Evolutionary conservation across 495 filamentous ascomycete species (phyloP).

Genomic region (Aspergillus ellipticus): DNA sequence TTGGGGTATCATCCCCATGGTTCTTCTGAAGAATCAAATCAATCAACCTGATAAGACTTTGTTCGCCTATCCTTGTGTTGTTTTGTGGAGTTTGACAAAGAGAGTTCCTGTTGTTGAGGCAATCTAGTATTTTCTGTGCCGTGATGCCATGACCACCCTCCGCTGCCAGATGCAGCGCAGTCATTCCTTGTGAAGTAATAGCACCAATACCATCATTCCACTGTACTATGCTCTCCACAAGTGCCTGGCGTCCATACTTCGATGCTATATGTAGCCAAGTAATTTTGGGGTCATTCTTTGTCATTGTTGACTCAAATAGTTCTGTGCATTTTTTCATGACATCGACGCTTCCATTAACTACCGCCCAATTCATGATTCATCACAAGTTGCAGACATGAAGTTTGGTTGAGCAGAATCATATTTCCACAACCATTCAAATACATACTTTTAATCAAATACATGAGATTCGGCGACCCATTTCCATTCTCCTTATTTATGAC

Average conservation of each 20-base stretch:
- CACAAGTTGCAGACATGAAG: no score
- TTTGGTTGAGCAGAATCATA: no score
- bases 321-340: background rate
- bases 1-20: background rate
- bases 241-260: background rate
- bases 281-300: no score
- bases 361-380: background rate
- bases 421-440: no score
- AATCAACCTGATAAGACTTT: no score
- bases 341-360: background rate
- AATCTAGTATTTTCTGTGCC: no score
- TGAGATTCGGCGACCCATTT: no score
- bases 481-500: no score
- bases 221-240: background rate
- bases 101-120: no score
- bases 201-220: background rate
- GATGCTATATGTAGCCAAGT: background rate
- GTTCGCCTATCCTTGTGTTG: background rate
- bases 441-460: no score
- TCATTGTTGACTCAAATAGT: no score
- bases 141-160: background rate
- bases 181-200: background rate
- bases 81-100: no score
- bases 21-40: background rate
- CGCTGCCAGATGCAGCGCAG: background rate